Evolutionary conservation across 2,329 filamentous ascomycete species (phyloP).

Genomic region (Xylariales sp.): DNA sequence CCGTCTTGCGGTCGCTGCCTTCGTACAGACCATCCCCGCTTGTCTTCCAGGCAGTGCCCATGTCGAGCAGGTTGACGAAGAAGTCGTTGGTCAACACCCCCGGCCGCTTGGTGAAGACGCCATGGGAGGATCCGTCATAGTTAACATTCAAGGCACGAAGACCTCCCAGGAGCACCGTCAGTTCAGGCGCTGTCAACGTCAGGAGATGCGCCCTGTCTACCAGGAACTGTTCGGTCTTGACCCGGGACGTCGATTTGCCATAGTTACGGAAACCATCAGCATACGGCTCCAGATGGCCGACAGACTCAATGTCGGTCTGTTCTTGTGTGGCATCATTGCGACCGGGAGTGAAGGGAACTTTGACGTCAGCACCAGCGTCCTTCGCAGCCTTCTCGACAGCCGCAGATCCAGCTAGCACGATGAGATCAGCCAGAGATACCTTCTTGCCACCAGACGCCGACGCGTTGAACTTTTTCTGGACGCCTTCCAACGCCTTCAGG

Average conservation of each 20-base stretch:
- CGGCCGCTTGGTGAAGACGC: constrained; percentile 63
- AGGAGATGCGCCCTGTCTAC: constrained; percentile 69
- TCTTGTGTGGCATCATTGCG: constrained; percentile 68
- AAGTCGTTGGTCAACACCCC: constrained; percentile 74
- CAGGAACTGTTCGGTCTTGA: constrained; percentile 63
- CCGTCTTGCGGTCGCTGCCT: constrained; percentile 61
- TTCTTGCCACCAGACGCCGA: constrained; percentile 51
- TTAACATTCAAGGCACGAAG: constrained; percentile 66
- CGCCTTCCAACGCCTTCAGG: constrained; percentile 53
- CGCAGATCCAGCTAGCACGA: constrained; percentile 68
- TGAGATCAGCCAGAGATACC: constrained; percentile 73
- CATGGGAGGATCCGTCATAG: constrained; percentile 62
- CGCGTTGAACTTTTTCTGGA: constrained; percentile 64
- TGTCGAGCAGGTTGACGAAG: constrained; percentile 74
- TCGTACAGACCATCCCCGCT: constrained; percentile 48
- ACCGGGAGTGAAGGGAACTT: constrained; percentile 69
- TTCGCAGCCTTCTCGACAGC: constrained; percentile 67
- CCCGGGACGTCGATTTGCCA: constrained; percentile 56
- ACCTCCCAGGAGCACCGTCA: constrained; percentile 68
- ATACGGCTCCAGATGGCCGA: constrained; percentile 61
- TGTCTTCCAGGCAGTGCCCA: constrained; percentile 59
- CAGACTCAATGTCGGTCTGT: constrained; percentile 63
- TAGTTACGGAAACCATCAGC: constrained; percentile 81
- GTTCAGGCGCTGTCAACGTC: constrained; percentile 64
- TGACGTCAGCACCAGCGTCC: constrained; percentile 40